Conservation (phyloP, 2,329 filamentous ascomycete species). For the Boeremia exigua region DNA sequence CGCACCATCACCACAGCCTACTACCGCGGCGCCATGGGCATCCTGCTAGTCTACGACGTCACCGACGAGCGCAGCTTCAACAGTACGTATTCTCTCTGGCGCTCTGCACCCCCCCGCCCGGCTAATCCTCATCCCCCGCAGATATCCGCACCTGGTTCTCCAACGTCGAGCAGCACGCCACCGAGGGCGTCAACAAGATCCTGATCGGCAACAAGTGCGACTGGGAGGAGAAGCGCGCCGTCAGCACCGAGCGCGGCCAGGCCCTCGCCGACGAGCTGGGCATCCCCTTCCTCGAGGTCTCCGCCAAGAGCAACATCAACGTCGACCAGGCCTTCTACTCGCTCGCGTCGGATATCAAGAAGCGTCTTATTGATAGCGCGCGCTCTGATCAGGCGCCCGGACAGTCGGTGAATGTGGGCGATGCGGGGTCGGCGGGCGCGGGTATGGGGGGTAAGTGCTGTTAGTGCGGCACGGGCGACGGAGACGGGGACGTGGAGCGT, state of each 20-base stretch:
- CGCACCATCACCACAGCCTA: conserved; percentile 98
- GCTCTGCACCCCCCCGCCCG: too few species aligned
- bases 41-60: conserved; percentile 96
- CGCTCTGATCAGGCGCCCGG: conserved; percentile 66
- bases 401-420: conserved; percentile 44
- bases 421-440: conserved; percentile 32
- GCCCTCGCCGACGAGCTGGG: conserved; percentile 92
- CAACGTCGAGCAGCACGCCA: conserved; percentile 97
- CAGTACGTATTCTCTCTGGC: conserved; percentile 69
- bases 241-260: conserved; percentile 92
- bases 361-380: conserved; percentile 90
- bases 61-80: conserved; percentile 96
- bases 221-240: conserved; percentile 98
- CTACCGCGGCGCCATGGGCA: conserved; percentile 98
- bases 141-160: conserved; percentile 99
- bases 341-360: conserved; percentile 96
- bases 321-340: conserved; percentile 99
- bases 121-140: conserved; percentile 49
- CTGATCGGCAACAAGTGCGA: conserved; percentile 99
- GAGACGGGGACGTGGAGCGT: conserved; percentile 8
- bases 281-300: conserved; percentile 98
- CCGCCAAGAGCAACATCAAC: conserved; percentile 99
- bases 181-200: conserved; percentile 99
- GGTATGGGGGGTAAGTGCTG: conserved; percentile 50
- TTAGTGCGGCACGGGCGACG: conserved; percentile 11